Evolutionary conservation across 495 filamentous ascomycete species (phyloP).

Genomic region (Trichoderma virens): DNA sequence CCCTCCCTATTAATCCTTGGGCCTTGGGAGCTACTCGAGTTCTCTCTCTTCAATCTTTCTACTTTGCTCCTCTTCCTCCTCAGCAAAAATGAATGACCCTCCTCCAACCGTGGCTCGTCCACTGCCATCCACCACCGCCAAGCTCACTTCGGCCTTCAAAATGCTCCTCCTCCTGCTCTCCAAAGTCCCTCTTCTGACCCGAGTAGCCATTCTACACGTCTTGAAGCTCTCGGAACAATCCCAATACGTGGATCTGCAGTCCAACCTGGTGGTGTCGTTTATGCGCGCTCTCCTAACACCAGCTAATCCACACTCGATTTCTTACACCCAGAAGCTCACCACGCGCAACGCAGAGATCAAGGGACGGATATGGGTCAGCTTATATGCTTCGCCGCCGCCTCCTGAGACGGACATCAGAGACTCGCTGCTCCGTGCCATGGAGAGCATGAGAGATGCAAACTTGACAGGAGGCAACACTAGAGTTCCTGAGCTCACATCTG

Average conservation of each 20-base stretch:
- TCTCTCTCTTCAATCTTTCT: not conserved
- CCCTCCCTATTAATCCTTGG: no score
- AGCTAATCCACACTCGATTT: conserved; percentile 30
- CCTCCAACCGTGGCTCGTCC: not conserved
- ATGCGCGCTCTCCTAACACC: conserved; percentile 54
- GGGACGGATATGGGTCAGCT: conserved; percentile 73
- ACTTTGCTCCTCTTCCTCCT: not conserved
- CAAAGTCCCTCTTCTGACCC: conserved; percentile 58
- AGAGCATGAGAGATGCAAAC: conserved; percentile 45
- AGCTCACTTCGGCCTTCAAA: conserved; percentile 27
- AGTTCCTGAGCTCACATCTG: conserved; percentile 46
- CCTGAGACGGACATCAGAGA: conserved; percentile 49
- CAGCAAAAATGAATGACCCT: not conserved
- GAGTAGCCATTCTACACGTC: conserved; percentile 58
- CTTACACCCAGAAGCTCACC: conserved; percentile 54
- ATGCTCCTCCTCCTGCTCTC: conserved; percentile 43
- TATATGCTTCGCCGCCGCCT: conserved; percentile 46
- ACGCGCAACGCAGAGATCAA: conserved; percentile 61
- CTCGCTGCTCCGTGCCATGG: conserved; percentile 56
- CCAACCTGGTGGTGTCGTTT: conserved; percentile 62
- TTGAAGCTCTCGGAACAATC: conserved; percentile 57
- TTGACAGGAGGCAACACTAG: conserved; percentile 29
- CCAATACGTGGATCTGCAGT: conserved; percentile 71
- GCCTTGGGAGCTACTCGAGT: not conserved
- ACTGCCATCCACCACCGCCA: not conserved